Conservation (phyloP, 2,329 filamentous ascomycete genomes). For the Penicillium sp. region DNA sequence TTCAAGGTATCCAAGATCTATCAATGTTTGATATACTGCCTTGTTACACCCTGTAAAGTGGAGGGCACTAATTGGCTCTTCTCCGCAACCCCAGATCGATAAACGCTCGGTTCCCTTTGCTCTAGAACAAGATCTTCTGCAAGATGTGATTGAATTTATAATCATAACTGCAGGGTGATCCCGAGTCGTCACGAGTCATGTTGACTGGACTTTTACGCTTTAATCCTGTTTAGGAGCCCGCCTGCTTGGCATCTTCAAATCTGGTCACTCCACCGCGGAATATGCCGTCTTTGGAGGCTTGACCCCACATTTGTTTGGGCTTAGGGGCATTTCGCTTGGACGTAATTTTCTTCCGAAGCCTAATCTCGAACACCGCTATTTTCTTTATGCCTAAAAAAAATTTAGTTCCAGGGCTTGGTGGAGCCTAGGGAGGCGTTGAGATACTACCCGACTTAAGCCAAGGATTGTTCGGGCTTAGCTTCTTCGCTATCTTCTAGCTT, state of each 20-base stretch:
- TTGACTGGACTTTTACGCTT: neutral
- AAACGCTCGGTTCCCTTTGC: neutral
- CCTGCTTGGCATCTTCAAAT: conserved; percentile 8
- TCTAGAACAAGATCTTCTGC: conserved; percentile 2
- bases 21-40: neutral
- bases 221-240: conserved; percentile 7
- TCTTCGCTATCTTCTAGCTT: neutral
- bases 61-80: neutral
- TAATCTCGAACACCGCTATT: neutral
- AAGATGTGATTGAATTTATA: neutral
- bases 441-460: neutral
- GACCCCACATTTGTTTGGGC: conserved; percentile 1
- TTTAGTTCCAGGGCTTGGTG: neutral
- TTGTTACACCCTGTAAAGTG: neutral
- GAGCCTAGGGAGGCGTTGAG: neutral
- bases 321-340: neutral
- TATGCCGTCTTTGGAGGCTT: conserved; percentile 3
- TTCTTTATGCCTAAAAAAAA: neutral
- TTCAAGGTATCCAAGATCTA: neutral
- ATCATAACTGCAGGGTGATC: neutral
- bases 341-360: neutral
- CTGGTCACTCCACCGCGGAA: conserved; percentile 11
- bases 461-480: conserved; percentile 6
- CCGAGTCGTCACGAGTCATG: conserved; percentile 5
- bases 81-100: conserved; percentile 4